Conservation (phyloP, 179 eudicot species). For the Gypsophila paniculata region DNA sequence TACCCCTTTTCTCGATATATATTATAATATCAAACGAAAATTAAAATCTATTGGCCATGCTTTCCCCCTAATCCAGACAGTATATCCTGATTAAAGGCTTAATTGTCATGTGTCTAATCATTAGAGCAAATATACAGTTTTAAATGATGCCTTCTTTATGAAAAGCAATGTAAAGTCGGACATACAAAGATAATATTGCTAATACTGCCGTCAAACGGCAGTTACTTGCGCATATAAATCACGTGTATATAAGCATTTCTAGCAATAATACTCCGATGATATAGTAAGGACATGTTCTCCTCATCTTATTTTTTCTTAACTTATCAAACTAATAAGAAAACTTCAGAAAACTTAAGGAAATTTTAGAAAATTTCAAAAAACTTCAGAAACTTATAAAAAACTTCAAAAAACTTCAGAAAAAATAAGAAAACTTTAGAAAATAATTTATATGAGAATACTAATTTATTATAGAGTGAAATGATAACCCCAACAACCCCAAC, state of each 20-base stretch:
- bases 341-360: too few relatives aligned
- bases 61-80: neutral
- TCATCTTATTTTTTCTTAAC: too few relatives aligned
- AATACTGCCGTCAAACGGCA: neutral
- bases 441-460: too few relatives aligned
- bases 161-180: slow-evolving; percentile 2
- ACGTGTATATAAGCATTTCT: neutral
- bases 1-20: neutral
- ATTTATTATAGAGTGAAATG: too few relatives aligned
- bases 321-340: too few relatives aligned
- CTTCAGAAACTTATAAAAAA: too few relatives aligned
- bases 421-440: too few relatives aligned
- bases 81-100: neutral
- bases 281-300: too few relatives aligned
- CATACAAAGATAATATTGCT: slow-evolving; percentile 10
- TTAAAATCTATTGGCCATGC: neutral
- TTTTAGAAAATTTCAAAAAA: too few relatives aligned
- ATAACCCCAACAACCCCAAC: too few relatives aligned
- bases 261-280: neutral
- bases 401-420: too few relatives aligned
- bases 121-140: neutral
- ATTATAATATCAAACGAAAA: neutral
- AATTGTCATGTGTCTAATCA: slow-evolving; percentile 8
- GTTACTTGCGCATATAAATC: too few relatives aligned
- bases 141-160: slow-evolving; percentile 10